Base-by-base conservation (phyloP, 2,329 filamentous ascomycete genomes). In the Penicillium sp. region DNA sequence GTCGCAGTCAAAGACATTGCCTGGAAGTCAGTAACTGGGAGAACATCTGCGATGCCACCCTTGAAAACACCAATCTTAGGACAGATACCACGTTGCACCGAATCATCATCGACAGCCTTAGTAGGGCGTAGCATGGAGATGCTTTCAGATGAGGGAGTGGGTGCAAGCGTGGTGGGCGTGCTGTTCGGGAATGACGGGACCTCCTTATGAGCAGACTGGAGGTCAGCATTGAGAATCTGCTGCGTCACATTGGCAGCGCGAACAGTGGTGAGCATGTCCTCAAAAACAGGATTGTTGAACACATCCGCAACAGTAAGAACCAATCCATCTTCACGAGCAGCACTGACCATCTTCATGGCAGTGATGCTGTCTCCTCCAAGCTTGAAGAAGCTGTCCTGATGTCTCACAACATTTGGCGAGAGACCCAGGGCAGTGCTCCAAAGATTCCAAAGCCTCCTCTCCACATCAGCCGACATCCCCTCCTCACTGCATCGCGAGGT, bases 11-110 rank as follows among this genome's bases (percentile, higher is more conserved):
- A 60, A 2, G 73, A 73, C 54, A 75, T 64, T 3, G 73, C 67
- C 52, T 75, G 73, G 62, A 75, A 75, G 4, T 84, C 84, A 0
- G 84, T 79, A 1, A 82, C 78, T 2, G 86, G 86, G 2, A 86
- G 75, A 1, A 87, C 78, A 60, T 88, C 82, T 2, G 73, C 67
- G 43, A 89, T 77, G 9, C 75, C 77, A 75, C 81, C 84, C 24
- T 77, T 70, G 10, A 76, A 74, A 56, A 84, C 76, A 9, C 78
- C 77, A 4, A 89, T 78, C 45, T 79, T 77, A 0, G 83, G 79
- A 19, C 75, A 77, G 29, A 88, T 78, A 1, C 72, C 70, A n/a
- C 77, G 73, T 5, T 78, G 72, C 11, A 84, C 67, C 49, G 84
- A 82, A 3, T 58, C 62, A 39, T 68, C 66, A 45, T 71, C 70